Base-by-base conservation (phyloP, 2,329 filamentous ascomycete species). In the Verticillium alfalfae region DNA sequence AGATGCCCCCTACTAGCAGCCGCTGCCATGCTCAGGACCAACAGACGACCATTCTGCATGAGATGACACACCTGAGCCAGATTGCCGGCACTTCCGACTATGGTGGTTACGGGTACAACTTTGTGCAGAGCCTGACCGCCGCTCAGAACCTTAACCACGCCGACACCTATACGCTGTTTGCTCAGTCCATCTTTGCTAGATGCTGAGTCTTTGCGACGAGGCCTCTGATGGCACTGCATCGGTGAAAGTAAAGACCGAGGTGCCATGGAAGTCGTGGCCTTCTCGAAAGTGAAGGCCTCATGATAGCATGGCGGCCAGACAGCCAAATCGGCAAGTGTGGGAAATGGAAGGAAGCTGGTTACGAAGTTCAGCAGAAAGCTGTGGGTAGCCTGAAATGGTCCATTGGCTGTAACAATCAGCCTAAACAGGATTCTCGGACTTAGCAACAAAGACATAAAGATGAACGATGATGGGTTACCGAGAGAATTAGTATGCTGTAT, bases 11-110 rank as follows among this genome's bases (percentile, higher is more conserved):
- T 2, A 63, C 84, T 26, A 75, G 81, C 7, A 67, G 65, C 4
- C 73, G 69, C 1, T 91, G 88, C 76, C 86, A 90, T 69, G 80
- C 68, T 1, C 64, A 65, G 57, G 64, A 65, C 38, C 84, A 88
- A 75, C 84, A 83, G 3, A 88, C 81, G 7, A 90, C 87, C 13
- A 81, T 81, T 34, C 72, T 91, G 13, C 88, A 91, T 68, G 88
- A 91, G 78, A 78, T 81, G 68, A 88, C 87, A 7, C 88, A 90
- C 70, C 66, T 82, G 78, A 81, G 18, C 75, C 80, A 70, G 79
- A 75, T 73, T 64, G 84, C 84, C 61, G 84, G 85, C 13, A 89
- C 87, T 2, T 57, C 60, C 2, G 64, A 65, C 54, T 68, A 61
- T 49, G 84, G 84, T 26, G 34, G 85, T 34, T 89, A 88, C 67